Base-by-base conservation (phyloP, 495 filamentous ascomycete genomes). In the Aspergillus saccharolyticus region DNA sequence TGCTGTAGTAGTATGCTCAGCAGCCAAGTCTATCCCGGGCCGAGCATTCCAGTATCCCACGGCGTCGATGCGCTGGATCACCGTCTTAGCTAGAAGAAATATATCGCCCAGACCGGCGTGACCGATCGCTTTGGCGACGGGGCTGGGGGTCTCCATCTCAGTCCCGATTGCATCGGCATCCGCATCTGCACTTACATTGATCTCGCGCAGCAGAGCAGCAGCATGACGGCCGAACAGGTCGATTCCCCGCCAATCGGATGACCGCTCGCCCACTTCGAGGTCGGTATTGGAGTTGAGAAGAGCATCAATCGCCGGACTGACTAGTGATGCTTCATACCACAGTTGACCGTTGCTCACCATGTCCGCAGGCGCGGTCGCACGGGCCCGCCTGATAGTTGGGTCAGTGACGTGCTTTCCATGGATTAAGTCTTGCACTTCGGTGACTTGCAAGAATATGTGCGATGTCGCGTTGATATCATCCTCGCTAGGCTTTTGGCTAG, bases 251-350 rank as follows among this genome's bases (percentile, higher is more conserved):
- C 71, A 74, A 22, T 72, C 61, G 3, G 66, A 56, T 25, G 63
- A 72, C 12, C 45, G 53, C 17, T 74, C 66, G 0, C 76, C 76
- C 2, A 72, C 43, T 42, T 70, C 66, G 25, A 78, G 46, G 22
- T 45, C 44, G 0, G 39, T 15, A 22, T 77, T 78, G 14, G 67
- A 24, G 49, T 63, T 56, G 33, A 77, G 42, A 0, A 72, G 55
- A 0, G 54, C 44, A 16, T 68, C 63, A 8, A 74, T 70, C 4
- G 59, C 44, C 10, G 56, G 57, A 39, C 70, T 76, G 28, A 68
- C 55, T 7, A 81, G 43, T 10, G 68, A 72, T 14, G 69, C 71
- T 47, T 75, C 69, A 63, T 74, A 80, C 78, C 79, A 82, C 7
- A 73, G 58, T n/a, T 67, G 63, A 8, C 70, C 65, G 4, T 61